Conservation (phyloP, 2,329 filamentous ascomycete genomes). For the Colletotrichum plurivorum region DNA sequence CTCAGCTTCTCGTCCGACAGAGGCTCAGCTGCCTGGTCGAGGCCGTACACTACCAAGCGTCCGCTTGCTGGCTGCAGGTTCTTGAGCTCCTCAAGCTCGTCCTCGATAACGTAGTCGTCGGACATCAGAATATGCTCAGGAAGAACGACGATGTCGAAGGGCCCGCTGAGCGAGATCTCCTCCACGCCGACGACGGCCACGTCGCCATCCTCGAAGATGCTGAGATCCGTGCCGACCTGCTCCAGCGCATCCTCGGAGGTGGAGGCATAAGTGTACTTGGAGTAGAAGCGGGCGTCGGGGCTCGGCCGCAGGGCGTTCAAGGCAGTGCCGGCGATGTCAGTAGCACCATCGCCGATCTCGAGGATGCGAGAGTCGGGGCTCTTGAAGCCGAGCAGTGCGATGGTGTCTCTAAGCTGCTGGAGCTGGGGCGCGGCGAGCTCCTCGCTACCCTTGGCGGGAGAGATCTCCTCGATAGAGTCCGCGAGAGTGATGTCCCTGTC, state of each 20-base stretch:
- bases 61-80: background rate
- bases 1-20: background rate
- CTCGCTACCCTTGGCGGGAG: background rate
- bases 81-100: conserved; percentile 18
- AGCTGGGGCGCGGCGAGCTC: background rate
- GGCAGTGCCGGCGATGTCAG: background rate
- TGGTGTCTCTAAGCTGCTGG: background rate
- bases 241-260: conserved; percentile 20
- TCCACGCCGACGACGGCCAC: conserved; percentile 21
- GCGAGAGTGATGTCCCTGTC: conserved; percentile 17
- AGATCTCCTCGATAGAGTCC: background rate
- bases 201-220: background rate
- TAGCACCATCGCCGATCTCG: conserved; percentile 19
- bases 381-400: conserved; percentile 18
- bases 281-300: conserved; percentile 21
- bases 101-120: conserved; percentile 8
- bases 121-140: conserved; percentile 15
- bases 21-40: accelerated
- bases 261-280: conserved; percentile 24
- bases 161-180: conserved; percentile 17
- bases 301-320: conserved; percentile 15
- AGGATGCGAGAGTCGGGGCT: conserved; percentile 16
- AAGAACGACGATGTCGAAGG: conserved; percentile 1
- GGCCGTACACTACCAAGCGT: conserved; percentile 6
- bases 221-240: background rate